Percentiles rank a stretch among this genome's conserved stretches.
These are phyloP conservation scores for Fraxinus paxiana DNA, from an alignment of 305 asterid species.

Conservation along the genomic window DNA sequence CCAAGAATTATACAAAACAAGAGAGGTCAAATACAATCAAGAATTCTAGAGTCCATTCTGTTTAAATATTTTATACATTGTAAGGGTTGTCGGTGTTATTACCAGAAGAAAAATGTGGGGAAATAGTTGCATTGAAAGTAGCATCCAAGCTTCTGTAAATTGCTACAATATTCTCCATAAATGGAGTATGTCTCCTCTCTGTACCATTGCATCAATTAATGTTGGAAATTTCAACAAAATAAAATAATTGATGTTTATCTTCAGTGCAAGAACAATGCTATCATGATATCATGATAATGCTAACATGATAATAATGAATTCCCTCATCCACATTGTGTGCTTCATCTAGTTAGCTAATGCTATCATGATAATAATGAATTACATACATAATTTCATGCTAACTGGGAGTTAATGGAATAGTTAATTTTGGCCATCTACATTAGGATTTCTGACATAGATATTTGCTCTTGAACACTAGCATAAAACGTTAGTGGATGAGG, in stretches of 20 bases:
- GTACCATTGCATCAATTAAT: conserved; percentile 17
- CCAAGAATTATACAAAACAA: background rate
- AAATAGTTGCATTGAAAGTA: conserved; percentile 44
- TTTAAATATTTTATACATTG: background rate
- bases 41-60: background rate
- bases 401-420: background rate
- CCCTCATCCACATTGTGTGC: background rate
- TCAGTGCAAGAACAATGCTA: background rate
- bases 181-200: conserved; percentile 68
- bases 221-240: background rate
- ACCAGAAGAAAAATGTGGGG: conserved; percentile 54
- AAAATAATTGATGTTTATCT: background rate
- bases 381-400: background rate
- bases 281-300: background rate
- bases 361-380: background rate
- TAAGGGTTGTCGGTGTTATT: background rate
- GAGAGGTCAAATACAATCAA: background rate
- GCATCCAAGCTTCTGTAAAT: conserved; percentile 59
- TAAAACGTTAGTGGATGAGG: background rate
- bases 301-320: background rate
- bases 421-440: background rate
- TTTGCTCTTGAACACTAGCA: background rate
- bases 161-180: conserved; percentile 56
- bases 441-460: background rate
- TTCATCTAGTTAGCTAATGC: background rate